Conservation (phyloP, 352 stramenopile species). For the Phytophthora sojae region DNA sequence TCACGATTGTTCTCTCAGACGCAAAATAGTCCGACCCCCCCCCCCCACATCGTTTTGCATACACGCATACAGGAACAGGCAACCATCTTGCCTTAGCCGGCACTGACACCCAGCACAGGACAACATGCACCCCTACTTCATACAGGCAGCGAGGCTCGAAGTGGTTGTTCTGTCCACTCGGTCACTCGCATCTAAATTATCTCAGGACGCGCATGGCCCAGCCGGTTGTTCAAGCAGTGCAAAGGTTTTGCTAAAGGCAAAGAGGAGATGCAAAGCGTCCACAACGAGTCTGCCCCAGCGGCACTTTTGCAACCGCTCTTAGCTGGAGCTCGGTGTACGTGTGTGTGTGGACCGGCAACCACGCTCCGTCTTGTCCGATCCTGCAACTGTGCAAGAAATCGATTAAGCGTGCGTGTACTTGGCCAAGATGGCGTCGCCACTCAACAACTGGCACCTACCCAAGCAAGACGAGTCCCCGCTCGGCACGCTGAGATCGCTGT, state of each 20-base stretch:
- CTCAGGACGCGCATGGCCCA: slow-evolving; percentile 10
- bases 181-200: slow-evolving; percentile 4
- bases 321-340: no score
- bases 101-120: no score
- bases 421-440: not conserved
- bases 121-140: no score
- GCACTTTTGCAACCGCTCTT: no score
- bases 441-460: no score
- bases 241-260: not conserved
- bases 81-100: no score
- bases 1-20: not conserved
- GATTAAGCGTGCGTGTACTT: not conserved
- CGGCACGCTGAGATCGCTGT: not conserved
- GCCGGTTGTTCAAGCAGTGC: slow-evolving; percentile 20
- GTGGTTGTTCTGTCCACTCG: not conserved
- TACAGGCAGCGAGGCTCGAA: no score
- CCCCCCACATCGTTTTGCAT: not conserved
- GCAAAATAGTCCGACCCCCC: no score
- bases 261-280: no score
- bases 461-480: not conserved
- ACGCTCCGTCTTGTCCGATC: no score
- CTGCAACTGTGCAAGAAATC: not conserved
- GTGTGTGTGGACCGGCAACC: not conserved
- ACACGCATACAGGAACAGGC: not conserved
- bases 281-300: no score